Percentiles rank a stretch among this genome's conserved stretches.
These are phyloP conservation scores for Physcomitrium patens DNA, from an alignment of 225 moss, liverwort and hornwort species.

Conservation along the genomic window DNA sequence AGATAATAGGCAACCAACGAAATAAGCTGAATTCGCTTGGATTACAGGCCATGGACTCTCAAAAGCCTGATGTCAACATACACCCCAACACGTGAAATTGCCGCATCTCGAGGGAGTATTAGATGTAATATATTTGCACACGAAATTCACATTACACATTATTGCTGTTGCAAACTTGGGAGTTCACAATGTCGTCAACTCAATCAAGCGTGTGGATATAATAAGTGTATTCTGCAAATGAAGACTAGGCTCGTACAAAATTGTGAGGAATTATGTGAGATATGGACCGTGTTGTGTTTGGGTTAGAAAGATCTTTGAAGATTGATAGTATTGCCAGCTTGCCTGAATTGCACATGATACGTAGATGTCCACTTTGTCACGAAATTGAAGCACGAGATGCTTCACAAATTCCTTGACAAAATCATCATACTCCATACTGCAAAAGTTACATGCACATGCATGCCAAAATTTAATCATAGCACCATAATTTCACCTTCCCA, in stretches of 20 bases:
- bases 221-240: too few species aligned
- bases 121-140: too few species aligned
- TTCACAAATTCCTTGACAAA: constrained; percentile 89
- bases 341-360: constrained; percentile 78
- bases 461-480: constrained; percentile 24
- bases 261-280: too few species aligned
- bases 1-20: constrained; percentile 82
- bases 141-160: too few species aligned
- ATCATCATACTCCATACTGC: constrained; percentile 90
- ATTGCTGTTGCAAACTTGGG: too few species aligned
- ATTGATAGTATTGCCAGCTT: constrained; percentile 21
- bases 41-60: constrained; percentile 94
- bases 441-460: constrained; percentile 16
- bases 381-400: constrained; percentile 65
- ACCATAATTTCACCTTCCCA: background rate
- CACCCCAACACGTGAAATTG: too few species aligned
- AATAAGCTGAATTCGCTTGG: constrained; percentile 92
- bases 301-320: background rate
- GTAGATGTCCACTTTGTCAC: constrained; percentile 76
- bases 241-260: too few species aligned
- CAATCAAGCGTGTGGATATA: too few species aligned
- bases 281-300: background rate
- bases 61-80: constrained; percentile 65
- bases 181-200: too few species aligned
- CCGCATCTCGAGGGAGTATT: too few species aligned